Base-by-base conservation (phyloP, 495 filamentous ascomycete species). In the Aspergillus coremiiformis region DNA sequence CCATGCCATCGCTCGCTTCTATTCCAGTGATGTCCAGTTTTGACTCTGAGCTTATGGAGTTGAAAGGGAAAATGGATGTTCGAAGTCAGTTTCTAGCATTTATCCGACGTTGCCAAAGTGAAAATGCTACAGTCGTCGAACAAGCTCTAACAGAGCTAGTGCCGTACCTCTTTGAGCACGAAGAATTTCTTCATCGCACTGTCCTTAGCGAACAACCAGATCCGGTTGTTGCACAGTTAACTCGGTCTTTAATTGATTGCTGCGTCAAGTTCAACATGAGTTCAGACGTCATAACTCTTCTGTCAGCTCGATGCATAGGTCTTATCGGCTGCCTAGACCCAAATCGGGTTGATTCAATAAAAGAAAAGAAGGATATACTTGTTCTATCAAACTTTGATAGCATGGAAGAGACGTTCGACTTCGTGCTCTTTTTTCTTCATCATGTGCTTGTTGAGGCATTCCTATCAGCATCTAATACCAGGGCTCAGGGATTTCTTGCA, bases 271-370 rank as follows among this genome's bases (percentile, higher is more conserved):
- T 89, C 63, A 87, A 83, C 50, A 81, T 82, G 44, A 79, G 74
- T 23, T 78, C 84, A 39, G 60, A 74, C 11, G 76, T 78, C 20
- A 87, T 95, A 35, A 75, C 83, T 47, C 68, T 79, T n/a, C 72
- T 94, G 22, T 86, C 85, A 44, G 84, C 87, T 17, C 80, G 82
- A 58, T 91, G 88, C 53, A 67, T 97, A 23, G 93, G 93, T 9
- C 75, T 93, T 33, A 82, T 97, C 42, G 93, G 93, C 17, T 95
- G 89, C 58, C 70, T 97, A 20, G 93, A 97, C 69, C 84, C 93
- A 11, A 95, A 95, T 61, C 79, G 86, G 47, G 79, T 96, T 14
- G 93, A 99, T 55, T 79, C 83, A 3, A 74, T 84, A 29, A 81
- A 89, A 39, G 84, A 86, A 52, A 85, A 87, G 56, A 82, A 74